phyloP scores from a whole-genome alignment of 805 yeast species.

The Starmerella roubikii region DNA sequence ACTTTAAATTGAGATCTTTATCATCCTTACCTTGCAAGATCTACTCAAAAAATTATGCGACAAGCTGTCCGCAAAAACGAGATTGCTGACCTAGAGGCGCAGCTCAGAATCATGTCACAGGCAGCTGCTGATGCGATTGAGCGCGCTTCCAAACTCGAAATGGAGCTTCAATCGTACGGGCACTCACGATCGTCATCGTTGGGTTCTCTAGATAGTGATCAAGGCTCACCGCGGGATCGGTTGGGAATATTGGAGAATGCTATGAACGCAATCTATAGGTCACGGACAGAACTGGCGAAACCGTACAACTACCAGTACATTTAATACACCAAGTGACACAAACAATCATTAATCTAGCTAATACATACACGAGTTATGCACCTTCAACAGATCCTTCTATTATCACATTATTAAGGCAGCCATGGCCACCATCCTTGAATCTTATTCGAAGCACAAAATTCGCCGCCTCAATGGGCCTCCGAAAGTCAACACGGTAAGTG shows the following conservation, averaged over 20 bases:
- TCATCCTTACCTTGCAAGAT: too few species aligned
- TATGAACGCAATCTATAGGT: slow-evolving; percentile 15
- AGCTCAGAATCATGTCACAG: slow-evolving; percentile 18
- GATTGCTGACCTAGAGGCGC: slow-evolving; percentile 20
- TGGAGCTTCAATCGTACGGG: slow-evolving; percentile 12
- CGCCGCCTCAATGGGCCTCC: background rate
- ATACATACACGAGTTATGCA: too few species aligned
- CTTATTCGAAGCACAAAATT: background rate
- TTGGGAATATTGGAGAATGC: slow-evolving; percentile 18
- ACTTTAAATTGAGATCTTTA: too few species aligned
- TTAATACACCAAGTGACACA: background rate
- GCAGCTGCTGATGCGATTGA: slow-evolving; percentile 23
- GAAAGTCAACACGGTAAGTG: background rate
- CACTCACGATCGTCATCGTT: slow-evolving; percentile 8
- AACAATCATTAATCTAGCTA: too few species aligned
- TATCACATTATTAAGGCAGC: too few species aligned
- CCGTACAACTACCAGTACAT: slow-evolving; percentile 19
- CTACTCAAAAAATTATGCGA: background rate
- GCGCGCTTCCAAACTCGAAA: slow-evolving; percentile 19
- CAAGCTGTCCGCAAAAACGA: slow-evolving; percentile 8
- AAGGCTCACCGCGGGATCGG: slow-evolving; percentile 12
- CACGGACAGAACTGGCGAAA: slow-evolving; percentile 18
- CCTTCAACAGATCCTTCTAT: too few species aligned
- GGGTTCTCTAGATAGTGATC: background rate
- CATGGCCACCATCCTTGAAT: too few species aligned